Evolutionary conservation across 129 eudicot species (phyloP).

Genomic region (Flaveria bidentis): DNA sequence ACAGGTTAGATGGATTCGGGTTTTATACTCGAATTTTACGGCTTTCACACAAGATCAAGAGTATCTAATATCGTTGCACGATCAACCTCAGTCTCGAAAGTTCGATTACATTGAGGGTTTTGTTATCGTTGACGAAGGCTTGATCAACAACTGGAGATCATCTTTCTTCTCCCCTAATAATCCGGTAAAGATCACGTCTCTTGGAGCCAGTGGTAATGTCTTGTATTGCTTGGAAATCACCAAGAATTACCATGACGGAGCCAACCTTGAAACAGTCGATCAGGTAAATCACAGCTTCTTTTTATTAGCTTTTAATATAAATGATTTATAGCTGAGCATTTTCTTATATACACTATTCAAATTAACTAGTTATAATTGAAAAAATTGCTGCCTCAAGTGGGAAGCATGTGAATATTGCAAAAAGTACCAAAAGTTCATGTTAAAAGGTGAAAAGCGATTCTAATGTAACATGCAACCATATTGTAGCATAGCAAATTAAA

Average conservation of each 20-base stretch:
- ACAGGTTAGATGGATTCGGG: slow-evolving; percentile 96
- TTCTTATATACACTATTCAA: not conserved
- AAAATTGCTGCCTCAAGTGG: slow-evolving; percentile 23
- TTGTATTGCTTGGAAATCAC: slow-evolving; percentile 85
- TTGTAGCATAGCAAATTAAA: slow-evolving; percentile 25
- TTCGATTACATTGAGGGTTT: slow-evolving; percentile 93
- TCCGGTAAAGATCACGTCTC: slow-evolving; percentile 76
- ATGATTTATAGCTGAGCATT: too few relatives aligned
- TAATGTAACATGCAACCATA: slow-evolving; percentile 45
- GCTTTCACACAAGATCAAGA: slow-evolving; percentile 87
- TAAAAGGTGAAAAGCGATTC: slow-evolving; percentile 38
- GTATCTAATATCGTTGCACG: slow-evolving; percentile 67
- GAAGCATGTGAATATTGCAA: slow-evolving; percentile 47
- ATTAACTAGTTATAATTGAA: not conserved
- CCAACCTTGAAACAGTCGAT: slow-evolving; percentile 47
- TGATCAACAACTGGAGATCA: slow-evolving; percentile 92
- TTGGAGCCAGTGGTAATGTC: slow-evolving; percentile 60
- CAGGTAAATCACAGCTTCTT: slow-evolving; percentile 45
- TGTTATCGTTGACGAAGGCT: slow-evolving; percentile 87
- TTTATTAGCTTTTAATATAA: too few relatives aligned
- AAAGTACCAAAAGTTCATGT: slow-evolving; percentile 41
- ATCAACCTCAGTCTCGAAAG: slow-evolving; percentile 42
- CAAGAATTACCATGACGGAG: slow-evolving; percentile 61
- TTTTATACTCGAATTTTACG: slow-evolving; percentile 77
- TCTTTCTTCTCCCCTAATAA: slow-evolving; percentile 81